A percentile compares a stretch with the other conserved stretches of the same genome.
Conservation (phyloP, 2,329 filamentous ascomycete genomes). For the Camillea tinctor region DNA sequence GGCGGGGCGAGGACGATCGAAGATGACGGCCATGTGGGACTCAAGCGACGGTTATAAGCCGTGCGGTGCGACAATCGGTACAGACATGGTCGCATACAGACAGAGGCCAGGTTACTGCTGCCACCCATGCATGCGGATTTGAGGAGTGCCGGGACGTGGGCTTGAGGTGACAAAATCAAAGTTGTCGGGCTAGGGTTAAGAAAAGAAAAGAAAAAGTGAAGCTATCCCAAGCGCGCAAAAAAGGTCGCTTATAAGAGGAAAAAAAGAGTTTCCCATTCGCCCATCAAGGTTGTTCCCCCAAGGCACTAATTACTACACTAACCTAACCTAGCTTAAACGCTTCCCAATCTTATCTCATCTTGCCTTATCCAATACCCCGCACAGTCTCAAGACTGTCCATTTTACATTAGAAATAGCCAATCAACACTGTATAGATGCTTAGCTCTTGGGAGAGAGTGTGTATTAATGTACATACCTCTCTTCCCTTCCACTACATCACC, state of each 20-base stretch:
- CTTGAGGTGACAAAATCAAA: slow-evolving; percentile 4
- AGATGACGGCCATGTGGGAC: slow-evolving; percentile 9
- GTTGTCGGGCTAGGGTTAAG: background rate
- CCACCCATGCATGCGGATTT: slow-evolving; percentile 34
- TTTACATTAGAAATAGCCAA: too few relatives aligned
- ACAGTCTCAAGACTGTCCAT: too few relatives aligned
- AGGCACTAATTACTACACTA: too few relatives aligned
- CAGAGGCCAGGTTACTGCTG: slow-evolving; percentile 25
- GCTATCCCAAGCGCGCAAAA: slow-evolving; percentile 12
- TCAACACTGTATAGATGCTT: too few relatives aligned
- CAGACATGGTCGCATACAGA: slow-evolving; percentile 32
- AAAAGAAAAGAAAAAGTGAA: too few relatives aligned
- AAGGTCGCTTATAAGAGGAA: background rate
- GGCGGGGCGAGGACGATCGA: slow-evolving; percentile 1
- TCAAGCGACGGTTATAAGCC: slow-evolving; percentile 20
- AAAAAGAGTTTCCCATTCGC: background rate
- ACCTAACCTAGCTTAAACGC: too few relatives aligned
- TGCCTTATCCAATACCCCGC: background rate
- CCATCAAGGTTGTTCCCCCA: too few relatives aligned
- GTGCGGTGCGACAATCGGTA: slow-evolving; percentile 10
- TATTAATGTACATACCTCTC: background rate
- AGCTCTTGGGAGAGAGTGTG: too few relatives aligned
- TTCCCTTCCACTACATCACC: slow-evolving; percentile 24
- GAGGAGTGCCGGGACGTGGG: background rate
- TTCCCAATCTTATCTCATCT: background rate